Evolutionary conservation across 2,329 filamentous ascomycete species (phyloP).

Genomic region (Apiospora marii): DNA sequence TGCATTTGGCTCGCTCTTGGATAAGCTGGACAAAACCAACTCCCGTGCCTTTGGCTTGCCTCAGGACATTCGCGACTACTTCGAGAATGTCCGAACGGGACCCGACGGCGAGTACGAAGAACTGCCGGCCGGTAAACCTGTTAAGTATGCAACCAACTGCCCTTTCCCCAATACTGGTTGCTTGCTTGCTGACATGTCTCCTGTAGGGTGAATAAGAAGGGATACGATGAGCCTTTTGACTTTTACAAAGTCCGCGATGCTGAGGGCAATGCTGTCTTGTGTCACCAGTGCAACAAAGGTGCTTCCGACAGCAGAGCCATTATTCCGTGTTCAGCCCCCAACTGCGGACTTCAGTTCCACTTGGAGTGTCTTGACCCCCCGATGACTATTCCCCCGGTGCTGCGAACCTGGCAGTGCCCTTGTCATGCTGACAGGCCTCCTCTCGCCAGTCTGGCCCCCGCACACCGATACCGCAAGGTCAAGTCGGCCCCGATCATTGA

Average conservation of each 20-base stretch:
- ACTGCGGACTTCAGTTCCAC: constrained; percentile 86
- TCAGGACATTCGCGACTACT: constrained; percentile 73
- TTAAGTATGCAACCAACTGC: constrained; percentile 59
- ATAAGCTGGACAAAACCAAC: constrained; percentile 71
- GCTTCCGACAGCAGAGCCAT: constrained; percentile 73
- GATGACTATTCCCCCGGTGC: constrained; percentile 77
- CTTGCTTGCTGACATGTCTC: constrained; percentile 40
- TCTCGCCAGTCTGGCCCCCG: constrained; percentile 60
- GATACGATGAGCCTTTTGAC: constrained; percentile 69
- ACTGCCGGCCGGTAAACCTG: constrained; percentile 53
- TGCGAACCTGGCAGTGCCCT: constrained; percentile 87
- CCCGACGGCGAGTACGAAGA: constrained; percentile 84
- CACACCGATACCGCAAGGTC: constrained; percentile 68
- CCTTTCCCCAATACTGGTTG: background rate
- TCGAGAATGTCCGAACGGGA: constrained; percentile 80
- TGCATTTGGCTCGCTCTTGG: constrained; percentile 69
- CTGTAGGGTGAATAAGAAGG: constrained; percentile 56
- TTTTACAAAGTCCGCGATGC: constrained; percentile 73
- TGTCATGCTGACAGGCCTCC: constrained; percentile 84
- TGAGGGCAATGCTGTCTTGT: constrained; percentile 80
- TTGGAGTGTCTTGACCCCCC: constrained; percentile 91
- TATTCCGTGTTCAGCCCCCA: constrained; percentile 76
- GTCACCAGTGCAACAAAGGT: constrained; percentile 75
- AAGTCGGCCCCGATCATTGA: constrained; percentile 61
- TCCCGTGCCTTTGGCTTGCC: constrained; percentile 79